A percentile compares a stretch with the other conserved stretches of the same genome.
These are phyloP conservation scores for Linum tenue DNA, from an alignment of 345 rosid genomes.

Conservation along the genomic window DNA sequence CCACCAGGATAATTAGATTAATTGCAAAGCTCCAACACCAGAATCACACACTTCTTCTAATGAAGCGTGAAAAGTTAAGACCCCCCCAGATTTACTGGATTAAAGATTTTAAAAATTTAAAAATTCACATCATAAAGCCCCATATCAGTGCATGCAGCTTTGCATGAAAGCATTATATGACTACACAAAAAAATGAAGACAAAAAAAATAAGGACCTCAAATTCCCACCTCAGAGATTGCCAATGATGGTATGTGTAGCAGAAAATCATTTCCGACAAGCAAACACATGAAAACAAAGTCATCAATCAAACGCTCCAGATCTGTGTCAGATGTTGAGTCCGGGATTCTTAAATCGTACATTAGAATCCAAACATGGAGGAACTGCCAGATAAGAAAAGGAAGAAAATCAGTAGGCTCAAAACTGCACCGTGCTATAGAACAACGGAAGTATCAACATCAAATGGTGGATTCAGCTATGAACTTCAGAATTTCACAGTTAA, in stretches of 20 bases:
- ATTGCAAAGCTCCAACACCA: too few species aligned
- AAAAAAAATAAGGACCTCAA: not conserved
- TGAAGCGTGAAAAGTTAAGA: too few species aligned
- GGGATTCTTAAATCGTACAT: conserved; percentile 15
- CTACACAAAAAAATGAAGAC: not conserved
- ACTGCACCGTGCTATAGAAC: too few species aligned
- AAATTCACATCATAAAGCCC: too few species aligned
- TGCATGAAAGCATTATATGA: not conserved
- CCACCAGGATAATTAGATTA: too few species aligned
- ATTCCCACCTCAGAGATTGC: conserved; percentile 16
- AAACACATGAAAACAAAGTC: conserved; percentile 29
- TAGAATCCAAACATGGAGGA: conserved; percentile 18
- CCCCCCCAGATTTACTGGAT: too few species aligned
- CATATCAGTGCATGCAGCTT: too few species aligned
- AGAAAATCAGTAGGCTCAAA: not conserved
- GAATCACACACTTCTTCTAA: too few species aligned
- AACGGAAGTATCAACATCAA: not conserved
- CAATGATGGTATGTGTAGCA: conserved; percentile 22
- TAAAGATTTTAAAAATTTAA: too few species aligned
- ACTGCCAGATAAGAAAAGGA: conserved; percentile 14
- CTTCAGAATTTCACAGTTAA: too few species aligned
- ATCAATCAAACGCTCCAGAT: conserved; percentile 26
- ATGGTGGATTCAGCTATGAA: not conserved
- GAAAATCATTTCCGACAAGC: conserved; percentile 31
- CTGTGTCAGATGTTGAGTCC: conserved; percentile 2